Conservation (phyloP, 441 rosid genomes). For the Gossypium schwendimanii region DNA sequence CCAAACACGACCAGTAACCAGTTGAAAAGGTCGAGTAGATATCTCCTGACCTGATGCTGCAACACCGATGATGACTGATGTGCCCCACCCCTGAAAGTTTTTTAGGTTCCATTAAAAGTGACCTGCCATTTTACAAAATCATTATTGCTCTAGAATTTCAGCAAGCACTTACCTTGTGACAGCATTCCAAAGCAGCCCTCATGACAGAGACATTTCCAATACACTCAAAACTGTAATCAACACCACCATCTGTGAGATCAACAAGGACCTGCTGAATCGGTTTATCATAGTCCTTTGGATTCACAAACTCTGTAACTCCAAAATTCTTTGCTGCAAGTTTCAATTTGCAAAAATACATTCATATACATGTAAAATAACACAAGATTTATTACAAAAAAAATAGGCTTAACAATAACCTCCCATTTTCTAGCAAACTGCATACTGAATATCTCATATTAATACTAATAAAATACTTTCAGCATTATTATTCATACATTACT, state of each 20-base stretch:
- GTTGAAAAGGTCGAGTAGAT: constrained; percentile 88
- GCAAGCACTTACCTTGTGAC: constrained; percentile 33
- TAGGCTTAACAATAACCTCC: neutral
- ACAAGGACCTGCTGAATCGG: constrained; percentile 86
- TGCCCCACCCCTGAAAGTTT: constrained; percentile 83
- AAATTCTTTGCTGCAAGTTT: constrained; percentile 67
- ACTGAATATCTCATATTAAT: neutral
- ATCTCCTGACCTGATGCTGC: constrained; percentile 99
- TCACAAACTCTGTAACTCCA: constrained; percentile 92
- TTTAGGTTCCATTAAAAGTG: constrained; percentile 9
- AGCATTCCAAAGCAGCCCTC: constrained; percentile 96
- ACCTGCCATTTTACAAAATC: neutral
- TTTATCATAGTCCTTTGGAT: constrained; percentile 83
- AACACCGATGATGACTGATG: constrained; percentile 88
- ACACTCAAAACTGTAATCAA: constrained; percentile 93
- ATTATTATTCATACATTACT: neutral
- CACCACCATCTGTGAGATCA: constrained; percentile 94
- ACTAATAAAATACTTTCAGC: neutral
- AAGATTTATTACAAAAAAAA: neutral
- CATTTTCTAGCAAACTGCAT: neutral
- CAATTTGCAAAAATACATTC: constrained; percentile 8
- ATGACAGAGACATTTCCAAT: constrained; percentile 87
- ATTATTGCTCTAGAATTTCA: neutral
- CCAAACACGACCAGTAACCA: constrained; percentile 98
- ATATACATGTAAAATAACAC: neutral